These are phyloP conservation scores for Aspergillus nanangensis DNA, from an alignment of 495 filamentous ascomycete genomes.

Conservation along the genomic window DNA sequence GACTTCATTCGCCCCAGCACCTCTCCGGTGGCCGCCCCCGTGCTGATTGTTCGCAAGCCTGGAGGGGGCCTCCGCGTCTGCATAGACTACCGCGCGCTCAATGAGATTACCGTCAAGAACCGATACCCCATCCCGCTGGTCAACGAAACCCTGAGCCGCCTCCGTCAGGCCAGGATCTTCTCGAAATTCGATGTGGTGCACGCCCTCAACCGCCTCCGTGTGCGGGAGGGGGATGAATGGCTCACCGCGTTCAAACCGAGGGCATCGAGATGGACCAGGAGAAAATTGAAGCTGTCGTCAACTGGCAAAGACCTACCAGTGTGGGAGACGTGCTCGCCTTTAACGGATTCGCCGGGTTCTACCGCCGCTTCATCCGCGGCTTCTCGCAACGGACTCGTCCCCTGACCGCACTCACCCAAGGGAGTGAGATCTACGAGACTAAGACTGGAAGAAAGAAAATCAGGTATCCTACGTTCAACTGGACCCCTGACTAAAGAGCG, in stretches of 20 bases:
- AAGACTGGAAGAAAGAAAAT: background rate
- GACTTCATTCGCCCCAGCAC: conserved; percentile 36
- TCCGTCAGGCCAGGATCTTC: conserved; percentile 29
- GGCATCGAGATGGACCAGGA: background rate
- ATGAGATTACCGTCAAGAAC: conserved; percentile 38
- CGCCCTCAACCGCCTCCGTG: too few relatives aligned
- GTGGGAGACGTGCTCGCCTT: conserved; percentile 20
- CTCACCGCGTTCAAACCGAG: too few relatives aligned
- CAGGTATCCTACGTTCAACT: too few relatives aligned
- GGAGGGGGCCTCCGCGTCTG: conserved; percentile 33
- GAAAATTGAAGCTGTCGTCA: conserved; percentile 9
- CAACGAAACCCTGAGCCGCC: conserved; percentile 29
- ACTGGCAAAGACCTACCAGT: conserved; percentile 11
- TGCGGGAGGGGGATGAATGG: too few relatives aligned
- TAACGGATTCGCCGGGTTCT: too few relatives aligned
- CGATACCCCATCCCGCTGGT: conserved; percentile 42
- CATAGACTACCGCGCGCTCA: conserved; percentile 41
- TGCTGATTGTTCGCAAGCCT: conserved; percentile 33
- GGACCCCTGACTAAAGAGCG: too few relatives aligned
- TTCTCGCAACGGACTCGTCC: too few relatives aligned
- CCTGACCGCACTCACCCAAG: too few relatives aligned
- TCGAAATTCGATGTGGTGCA: conserved; percentile 42
- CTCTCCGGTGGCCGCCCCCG: conserved; percentile 15
- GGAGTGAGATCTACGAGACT: background rate
- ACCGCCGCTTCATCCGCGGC: too few relatives aligned